Base-by-base conservation (phyloP, 2,329 filamentous ascomycete species). In the Claviceps arundinis region DNA sequence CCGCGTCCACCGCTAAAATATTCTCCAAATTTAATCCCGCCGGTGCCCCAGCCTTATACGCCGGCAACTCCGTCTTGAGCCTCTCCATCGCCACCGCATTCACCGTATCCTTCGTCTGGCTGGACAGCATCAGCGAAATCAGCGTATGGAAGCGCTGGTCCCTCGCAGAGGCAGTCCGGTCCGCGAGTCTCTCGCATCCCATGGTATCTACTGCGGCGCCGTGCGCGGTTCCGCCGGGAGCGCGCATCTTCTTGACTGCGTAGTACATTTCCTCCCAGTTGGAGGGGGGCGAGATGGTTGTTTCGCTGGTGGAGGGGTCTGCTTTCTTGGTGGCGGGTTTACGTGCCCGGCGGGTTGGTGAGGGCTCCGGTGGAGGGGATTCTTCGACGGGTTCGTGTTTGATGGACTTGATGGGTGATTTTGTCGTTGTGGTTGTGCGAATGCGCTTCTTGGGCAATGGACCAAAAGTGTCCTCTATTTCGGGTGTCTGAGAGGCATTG, bases 141-240 rank as follows among this genome's bases (percentile, higher is more conserved):
- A 96, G 78, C 3, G 88, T 95, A 62, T 96, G 90, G 60, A 94
- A 90, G 6, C 90, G 79, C 64, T 82, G 81, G 62, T 80, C 77
- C 53, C 69, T 72, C 26, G 72, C 64, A 53, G 69, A 73, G 11
- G 76, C 74, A 1, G 60, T 66, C 16, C 69, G 65, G 47, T 75
- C 70, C 2, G 86, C 87, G 9, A 93, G 74, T 7, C 80, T 78
- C 68, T 89, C 89, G 68, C 93, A 98, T 11, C 93, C 93, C 90
- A 97, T 96, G 0, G 91, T 97, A 66, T 98, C 93, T 11, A 98
- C 93, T 0, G 91, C 87, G 1, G 93, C 93, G 77, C 85, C 68
- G 72, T 78, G 64, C 64, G 85, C 70, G 69, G 68, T 62, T 6
- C 75, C 76, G 3, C 74, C 76, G 0, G 69, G 64, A 4, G 68